Evolutionary conservation across 176 grass and related monocot genomes (phyloP).

Genomic region (Saccharum spontaneum): DNA sequence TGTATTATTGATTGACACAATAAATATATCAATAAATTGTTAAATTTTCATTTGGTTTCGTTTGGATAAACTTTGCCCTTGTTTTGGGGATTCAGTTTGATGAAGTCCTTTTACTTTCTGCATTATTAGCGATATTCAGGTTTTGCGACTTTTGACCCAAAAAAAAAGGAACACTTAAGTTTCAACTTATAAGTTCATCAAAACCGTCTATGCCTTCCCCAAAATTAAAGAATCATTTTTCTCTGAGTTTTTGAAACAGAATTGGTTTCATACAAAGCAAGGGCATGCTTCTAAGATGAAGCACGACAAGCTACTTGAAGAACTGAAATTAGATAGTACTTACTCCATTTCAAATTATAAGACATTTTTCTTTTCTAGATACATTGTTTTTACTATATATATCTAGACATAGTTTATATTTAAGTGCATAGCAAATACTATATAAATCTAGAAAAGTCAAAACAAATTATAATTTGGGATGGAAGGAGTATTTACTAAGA

Average conservation of each 20-base stretch:
- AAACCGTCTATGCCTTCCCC: background rate
- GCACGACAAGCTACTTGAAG: background rate
- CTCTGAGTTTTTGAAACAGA: background rate
- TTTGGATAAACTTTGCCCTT: background rate
- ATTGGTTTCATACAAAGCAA: background rate
- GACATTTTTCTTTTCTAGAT: too few species aligned
- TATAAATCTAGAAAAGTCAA: too few species aligned
- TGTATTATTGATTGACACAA: slow-evolving; percentile 41
- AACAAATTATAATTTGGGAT: too few species aligned
- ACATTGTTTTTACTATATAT: too few species aligned
- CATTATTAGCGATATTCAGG: background rate
- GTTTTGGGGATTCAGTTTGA: background rate
- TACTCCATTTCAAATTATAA: background rate
- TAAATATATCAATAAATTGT: slow-evolving; percentile 36
- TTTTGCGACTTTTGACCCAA: background rate
- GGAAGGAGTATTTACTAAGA: too few species aligned
- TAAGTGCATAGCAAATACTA: too few species aligned
- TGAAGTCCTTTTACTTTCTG: background rate
- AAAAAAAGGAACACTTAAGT: background rate
- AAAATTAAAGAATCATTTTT: background rate
- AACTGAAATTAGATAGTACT: background rate
- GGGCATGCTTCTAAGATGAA: background rate
- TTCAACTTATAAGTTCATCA: background rate
- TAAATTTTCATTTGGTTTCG: background rate
- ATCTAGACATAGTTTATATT: too few species aligned